Conservation (phyloP, 495 filamentous ascomycete genomes). For the Penicillium robsamsonii region DNA sequence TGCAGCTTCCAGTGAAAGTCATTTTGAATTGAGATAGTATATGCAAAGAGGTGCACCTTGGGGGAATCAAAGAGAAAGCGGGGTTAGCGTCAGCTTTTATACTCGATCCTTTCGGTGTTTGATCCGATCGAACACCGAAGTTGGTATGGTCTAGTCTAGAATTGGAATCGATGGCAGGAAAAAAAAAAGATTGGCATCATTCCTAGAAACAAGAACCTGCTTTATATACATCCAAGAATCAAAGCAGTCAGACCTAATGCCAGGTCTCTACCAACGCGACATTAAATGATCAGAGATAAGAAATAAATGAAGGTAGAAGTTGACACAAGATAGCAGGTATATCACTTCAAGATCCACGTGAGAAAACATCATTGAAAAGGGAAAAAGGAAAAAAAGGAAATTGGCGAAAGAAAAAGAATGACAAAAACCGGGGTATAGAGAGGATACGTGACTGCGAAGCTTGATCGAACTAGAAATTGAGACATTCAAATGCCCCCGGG, state of each 20-base stretch:
- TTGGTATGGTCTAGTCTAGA: neutral
- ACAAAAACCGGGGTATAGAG: constrained; percentile 28
- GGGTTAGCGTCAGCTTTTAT: neutral
- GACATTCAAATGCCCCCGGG: constrained; percentile 11
- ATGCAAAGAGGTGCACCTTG: constrained; percentile 18
- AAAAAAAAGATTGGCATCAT: constrained; percentile 13
- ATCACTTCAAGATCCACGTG: constrained; percentile 13
- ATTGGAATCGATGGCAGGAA: neutral
- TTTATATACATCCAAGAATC: constrained; percentile 24
- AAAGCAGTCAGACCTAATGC: constrained; percentile 14
- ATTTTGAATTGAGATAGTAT: constrained; percentile 18
- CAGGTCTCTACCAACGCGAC: constrained; percentile 5
- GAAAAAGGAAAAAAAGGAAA: constrained; percentile 11
- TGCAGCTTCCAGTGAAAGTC: constrained; percentile 41
- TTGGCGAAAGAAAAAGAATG: constrained; percentile 12
- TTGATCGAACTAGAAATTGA: constrained; percentile 16
- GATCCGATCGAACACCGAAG: constrained; percentile 10
- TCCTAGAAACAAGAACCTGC: constrained; percentile 17
- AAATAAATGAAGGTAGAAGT: constrained; percentile 1
- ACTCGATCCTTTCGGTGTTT: constrained; percentile 5
- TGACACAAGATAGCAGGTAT: constrained; percentile 9
- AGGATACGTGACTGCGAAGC: constrained; percentile 16
- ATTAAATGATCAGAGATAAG: constrained; percentile 8
- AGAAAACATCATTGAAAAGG: constrained; percentile 10
- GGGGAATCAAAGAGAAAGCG: constrained; percentile 21